These are phyloP conservation scores for Fusarium sulawesiense DNA, from an alignment of 2,329 filamentous ascomycete genomes.

Conservation along the genomic window DNA sequence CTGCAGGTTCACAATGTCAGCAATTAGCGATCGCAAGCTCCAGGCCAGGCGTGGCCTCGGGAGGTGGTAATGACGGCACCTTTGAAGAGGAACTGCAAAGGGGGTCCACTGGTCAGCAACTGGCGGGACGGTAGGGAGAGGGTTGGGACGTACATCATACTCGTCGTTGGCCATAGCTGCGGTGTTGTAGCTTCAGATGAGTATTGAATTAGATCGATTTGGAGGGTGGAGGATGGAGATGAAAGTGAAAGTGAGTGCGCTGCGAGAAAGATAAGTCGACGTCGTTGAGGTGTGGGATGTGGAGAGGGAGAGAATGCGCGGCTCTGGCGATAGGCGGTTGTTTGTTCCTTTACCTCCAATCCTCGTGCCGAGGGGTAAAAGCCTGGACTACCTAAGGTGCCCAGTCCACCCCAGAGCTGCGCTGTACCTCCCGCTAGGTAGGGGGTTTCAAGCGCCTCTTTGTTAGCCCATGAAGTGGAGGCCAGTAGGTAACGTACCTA, in stretches of 20 bases:
- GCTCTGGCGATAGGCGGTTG: slow-evolving; percentile 49
- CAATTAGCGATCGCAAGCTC: slow-evolving; percentile 32
- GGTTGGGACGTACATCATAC: slow-evolving; percentile 84
- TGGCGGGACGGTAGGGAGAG: slow-evolving; percentile 36
- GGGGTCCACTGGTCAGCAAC: slow-evolving; percentile 50
- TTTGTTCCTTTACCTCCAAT: slow-evolving; percentile 38
- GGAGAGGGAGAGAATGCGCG: slow-evolving; percentile 50
- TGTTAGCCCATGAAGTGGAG: slow-evolving; percentile 16
- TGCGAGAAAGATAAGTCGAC: slow-evolving; percentile 43
- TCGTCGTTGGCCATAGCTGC: slow-evolving; percentile 98
- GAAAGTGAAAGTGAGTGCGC: slow-evolving; percentile 40
- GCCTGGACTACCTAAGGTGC: slow-evolving; percentile 1
- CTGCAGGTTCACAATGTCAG: slow-evolving; percentile 61
- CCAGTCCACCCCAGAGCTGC: slow-evolving; percentile 17
- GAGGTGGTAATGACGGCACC: slow-evolving; percentile 64
- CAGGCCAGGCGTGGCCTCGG: slow-evolving; percentile 30
- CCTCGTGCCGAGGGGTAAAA: slow-evolving; percentile 47
- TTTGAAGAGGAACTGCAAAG: slow-evolving; percentile 95
- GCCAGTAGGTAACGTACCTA: neutral
- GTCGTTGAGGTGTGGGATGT: slow-evolving; percentile 49
- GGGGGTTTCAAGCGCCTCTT: slow-evolving; percentile 28
- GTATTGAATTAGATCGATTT: slow-evolving; percentile 26
- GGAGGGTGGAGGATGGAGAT: slow-evolving; percentile 30
- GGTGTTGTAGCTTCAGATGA: slow-evolving; percentile 39
- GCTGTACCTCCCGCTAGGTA: slow-evolving; percentile 17